Conservation (phyloP, 1,284 basidiomycete genomes). For the Macrocybe sp. region DNA sequence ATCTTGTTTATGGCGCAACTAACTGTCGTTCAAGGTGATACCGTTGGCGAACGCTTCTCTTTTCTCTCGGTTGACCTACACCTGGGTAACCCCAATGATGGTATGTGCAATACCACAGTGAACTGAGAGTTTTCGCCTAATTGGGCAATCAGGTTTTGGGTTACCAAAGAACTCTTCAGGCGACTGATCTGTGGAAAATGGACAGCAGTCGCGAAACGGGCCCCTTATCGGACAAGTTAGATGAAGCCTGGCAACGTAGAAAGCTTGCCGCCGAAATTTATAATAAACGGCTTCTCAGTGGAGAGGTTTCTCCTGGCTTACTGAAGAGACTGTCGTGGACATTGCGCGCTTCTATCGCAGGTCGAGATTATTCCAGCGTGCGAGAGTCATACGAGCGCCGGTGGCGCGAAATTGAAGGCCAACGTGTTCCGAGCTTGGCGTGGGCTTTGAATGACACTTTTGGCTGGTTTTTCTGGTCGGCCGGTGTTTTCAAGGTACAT, state of each 20-base stretch:
- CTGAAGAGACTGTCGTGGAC: slow-evolving; percentile 40
- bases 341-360: slow-evolving; percentile 26
- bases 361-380: slow-evolving; percentile 22
- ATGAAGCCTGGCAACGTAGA: slow-evolving; percentile 44
- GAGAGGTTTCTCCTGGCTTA: slow-evolving; percentile 36
- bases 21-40: slow-evolving; percentile 33
- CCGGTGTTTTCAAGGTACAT: slow-evolving; percentile 47
- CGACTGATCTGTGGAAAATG: slow-evolving; percentile 71
- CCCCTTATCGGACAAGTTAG: slow-evolving; percentile 43
- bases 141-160: slow-evolving; percentile 38
- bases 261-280: slow-evolving; percentile 44
- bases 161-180: slow-evolving; percentile 68
- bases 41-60: slow-evolving; percentile 55
- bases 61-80: slow-evolving; percentile 54
- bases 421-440: slow-evolving; percentile 38
- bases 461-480: slow-evolving; percentile 65
- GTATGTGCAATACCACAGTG: slow-evolving; percentile 17
- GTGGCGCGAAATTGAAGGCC: slow-evolving; percentile 49
- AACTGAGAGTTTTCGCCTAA: neutral
- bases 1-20: neutral
- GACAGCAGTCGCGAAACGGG: slow-evolving; percentile 49
- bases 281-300: slow-evolving; percentile 47
- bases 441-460: slow-evolving; percentile 74
- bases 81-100: slow-evolving; percentile 72
- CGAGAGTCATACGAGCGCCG: slow-evolving; percentile 33